These are phyloP conservation scores for Dictyostelium citrinum DNA, from an alignment of 78 protist genomes.

Conservation along the genomic window DNA sequence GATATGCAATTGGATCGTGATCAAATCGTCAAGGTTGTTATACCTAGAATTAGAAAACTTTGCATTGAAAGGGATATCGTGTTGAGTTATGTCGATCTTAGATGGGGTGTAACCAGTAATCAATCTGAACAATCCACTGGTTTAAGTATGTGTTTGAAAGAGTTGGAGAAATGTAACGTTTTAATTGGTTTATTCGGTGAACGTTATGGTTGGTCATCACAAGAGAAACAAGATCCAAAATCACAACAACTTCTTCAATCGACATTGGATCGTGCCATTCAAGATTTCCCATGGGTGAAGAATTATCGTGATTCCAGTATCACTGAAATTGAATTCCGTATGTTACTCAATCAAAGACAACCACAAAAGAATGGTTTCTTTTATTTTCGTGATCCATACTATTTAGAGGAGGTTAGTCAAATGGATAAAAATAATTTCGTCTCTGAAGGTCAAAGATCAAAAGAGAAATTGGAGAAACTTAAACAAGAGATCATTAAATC, in stretches of 20 bases:
- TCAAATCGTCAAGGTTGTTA: constrained; percentile 77
- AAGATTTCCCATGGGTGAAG: constrained; percentile 80
- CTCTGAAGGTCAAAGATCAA: constrained; percentile 47
- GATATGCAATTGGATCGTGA: constrained; percentile 83
- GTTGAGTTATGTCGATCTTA: constrained; percentile 66
- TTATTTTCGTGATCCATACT: constrained; percentile 79
- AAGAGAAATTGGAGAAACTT: constrained; percentile 44
- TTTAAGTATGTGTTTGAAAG: constrained; percentile 72
- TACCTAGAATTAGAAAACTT: constrained; percentile 76
- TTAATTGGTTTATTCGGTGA: constrained; percentile 81
- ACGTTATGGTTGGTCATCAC: constrained; percentile 81
- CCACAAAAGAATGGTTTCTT: constrained; percentile 30
- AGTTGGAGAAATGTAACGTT: constrained; percentile 56
- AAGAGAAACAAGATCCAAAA: constrained; percentile 38
- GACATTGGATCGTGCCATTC: constrained; percentile 59
- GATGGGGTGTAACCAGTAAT: constrained; percentile 82
- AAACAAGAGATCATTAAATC: constrained; percentile 36
- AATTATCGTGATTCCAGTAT: constrained; percentile 49
- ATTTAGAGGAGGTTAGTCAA: constrained; percentile 37
- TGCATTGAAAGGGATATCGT: constrained; percentile 74
- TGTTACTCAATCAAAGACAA: constrained; percentile 1
- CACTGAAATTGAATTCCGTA: constrained; percentile 77
- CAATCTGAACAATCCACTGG: constrained; percentile 61
- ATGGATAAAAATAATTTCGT: constrained; percentile 65
- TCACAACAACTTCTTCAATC: constrained; percentile 50